Conservation (phyloP, 23 red algal species). For the Gracilariopsis chorda region DNA sequence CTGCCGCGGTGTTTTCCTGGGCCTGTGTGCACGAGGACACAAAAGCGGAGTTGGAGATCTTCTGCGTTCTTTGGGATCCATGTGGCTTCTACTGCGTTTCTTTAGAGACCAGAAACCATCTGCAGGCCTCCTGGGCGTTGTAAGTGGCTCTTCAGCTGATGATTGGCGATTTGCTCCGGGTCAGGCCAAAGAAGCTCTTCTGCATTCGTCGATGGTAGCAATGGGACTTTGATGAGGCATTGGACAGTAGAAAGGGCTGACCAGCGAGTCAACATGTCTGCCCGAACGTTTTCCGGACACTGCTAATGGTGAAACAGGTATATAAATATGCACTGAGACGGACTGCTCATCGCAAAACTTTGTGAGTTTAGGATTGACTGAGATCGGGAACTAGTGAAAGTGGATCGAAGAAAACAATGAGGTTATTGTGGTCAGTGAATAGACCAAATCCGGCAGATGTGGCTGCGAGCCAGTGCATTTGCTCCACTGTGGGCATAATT, state of each 20-base stretch:
- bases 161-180: neutral
- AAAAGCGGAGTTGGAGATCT: constrained; percentile 17
- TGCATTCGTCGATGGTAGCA: neutral
- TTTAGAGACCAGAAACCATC: neutral
- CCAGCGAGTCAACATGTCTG: neutral
- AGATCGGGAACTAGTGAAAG: neutral
- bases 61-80: constrained; percentile 8
- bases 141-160: neutral
- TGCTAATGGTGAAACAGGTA: neutral
- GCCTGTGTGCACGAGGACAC: neutral
- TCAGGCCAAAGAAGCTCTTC: neutral
- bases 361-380: neutral
- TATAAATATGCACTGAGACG: neutral
- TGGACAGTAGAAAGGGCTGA: neutral
- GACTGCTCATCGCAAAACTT: neutral
- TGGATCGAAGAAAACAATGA: neutral
- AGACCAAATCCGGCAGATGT: neutral
- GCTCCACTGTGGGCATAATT: neutral
- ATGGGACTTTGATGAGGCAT: neutral
- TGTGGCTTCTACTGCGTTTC: neutral
- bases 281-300: neutral
- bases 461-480: neutral
- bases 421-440: neutral
- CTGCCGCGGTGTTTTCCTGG: neutral
- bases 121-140: neutral